A percentile compares a stretch with the other conserved stretches of the same genome.
phyloP scores from a whole-genome alignment of 192 early-diverging fungal genomes.

The Coemansia sp. region DNA sequence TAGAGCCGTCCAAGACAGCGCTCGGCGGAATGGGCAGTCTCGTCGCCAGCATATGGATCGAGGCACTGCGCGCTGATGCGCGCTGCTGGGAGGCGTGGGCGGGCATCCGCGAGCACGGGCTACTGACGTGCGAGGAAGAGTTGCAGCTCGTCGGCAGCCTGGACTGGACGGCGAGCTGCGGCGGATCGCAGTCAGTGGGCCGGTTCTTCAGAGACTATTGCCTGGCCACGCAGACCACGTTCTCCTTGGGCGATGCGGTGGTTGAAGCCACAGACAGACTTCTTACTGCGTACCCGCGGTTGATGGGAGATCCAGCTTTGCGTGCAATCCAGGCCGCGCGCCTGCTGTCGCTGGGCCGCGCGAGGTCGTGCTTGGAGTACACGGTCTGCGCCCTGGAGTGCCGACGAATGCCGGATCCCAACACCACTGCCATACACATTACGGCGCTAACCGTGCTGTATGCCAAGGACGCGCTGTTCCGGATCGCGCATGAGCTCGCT shows the following conservation, averaged over 20 bases:
- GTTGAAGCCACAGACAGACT: slow-evolving; percentile 26
- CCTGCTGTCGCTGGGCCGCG: slow-evolving; percentile 35
- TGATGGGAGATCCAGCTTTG: slow-evolving; percentile 31
- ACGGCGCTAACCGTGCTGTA: slow-evolving; percentile 39
- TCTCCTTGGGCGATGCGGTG: slow-evolving; percentile 11
- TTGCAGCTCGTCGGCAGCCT: slow-evolving; percentile 15
- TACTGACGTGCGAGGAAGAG: slow-evolving; percentile 42
- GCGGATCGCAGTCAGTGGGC: slow-evolving; percentile 21
- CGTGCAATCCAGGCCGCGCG: slow-evolving; percentile 48
- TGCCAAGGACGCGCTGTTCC: slow-evolving; percentile 41
- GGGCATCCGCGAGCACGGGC: slow-evolving; percentile 42
- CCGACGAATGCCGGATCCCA: slow-evolving; percentile 36
- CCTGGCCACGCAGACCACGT: slow-evolving; percentile 41
- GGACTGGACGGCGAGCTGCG: slow-evolving; percentile 38
- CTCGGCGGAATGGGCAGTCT: slow-evolving; percentile 32
- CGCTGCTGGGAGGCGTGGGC: slow-evolving; percentile 57
- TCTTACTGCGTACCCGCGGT: slow-evolving; percentile 17
- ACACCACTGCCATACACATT: slow-evolving; percentile 44
- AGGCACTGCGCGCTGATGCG: slow-evolving; percentile 30
- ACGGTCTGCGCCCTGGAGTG: slow-evolving; percentile 33
- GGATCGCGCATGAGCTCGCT: slow-evolving; percentile 49
- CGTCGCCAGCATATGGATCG: slow-evolving; percentile 32
- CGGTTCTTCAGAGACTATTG: slow-evolving; percentile 45
- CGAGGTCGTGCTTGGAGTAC: slow-evolving; percentile 29
- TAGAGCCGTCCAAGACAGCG: background rate